A percentile compares a stretch with the other conserved stretches of the same genome.
These are phyloP conservation scores for Protostelium mycophagum DNA, from an alignment of 78 protist species.

Conservation along the genomic window DNA sequence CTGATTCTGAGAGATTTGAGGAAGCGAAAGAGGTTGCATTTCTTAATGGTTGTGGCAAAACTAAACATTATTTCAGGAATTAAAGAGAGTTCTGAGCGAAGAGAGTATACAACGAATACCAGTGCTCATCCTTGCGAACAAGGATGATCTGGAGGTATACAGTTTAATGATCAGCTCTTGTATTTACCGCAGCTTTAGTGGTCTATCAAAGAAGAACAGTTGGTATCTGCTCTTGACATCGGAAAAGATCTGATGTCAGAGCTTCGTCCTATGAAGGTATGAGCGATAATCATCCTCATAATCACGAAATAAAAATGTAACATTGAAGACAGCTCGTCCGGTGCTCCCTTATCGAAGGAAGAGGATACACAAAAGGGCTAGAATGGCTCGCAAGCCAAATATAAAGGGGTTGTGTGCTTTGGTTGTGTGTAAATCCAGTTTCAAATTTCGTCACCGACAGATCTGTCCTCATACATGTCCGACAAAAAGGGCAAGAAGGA, in stretches of 20 bases:
- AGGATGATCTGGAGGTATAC: background rate
- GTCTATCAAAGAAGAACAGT: background rate
- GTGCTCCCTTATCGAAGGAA: too few species aligned
- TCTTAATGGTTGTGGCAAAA: too few species aligned
- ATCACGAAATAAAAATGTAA: too few species aligned
- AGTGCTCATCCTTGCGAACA: background rate
- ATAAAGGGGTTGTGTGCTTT: too few species aligned
- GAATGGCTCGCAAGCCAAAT: too few species aligned
- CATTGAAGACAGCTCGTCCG: too few species aligned
- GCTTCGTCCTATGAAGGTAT: background rate
- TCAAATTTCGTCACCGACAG: too few species aligned
- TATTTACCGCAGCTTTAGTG: background rate
- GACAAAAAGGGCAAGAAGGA: too few species aligned
- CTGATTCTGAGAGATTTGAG: constrained; percentile 82
- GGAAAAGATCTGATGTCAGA: background rate
- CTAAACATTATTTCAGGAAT: background rate
- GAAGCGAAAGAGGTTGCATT: constrained; percentile 71
- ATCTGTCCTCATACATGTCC: too few species aligned
- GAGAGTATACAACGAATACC: background rate
- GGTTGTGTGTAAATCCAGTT: too few species aligned
- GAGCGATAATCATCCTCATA: too few species aligned
- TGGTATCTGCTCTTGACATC: background rate
- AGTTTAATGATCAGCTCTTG: background rate
- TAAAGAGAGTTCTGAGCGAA: background rate
- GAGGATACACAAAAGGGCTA: too few species aligned